These are phyloP conservation scores for Nannizzia gypsea DNA, from an alignment of 2,329 filamentous ascomycete species.

Conservation along the genomic window DNA sequence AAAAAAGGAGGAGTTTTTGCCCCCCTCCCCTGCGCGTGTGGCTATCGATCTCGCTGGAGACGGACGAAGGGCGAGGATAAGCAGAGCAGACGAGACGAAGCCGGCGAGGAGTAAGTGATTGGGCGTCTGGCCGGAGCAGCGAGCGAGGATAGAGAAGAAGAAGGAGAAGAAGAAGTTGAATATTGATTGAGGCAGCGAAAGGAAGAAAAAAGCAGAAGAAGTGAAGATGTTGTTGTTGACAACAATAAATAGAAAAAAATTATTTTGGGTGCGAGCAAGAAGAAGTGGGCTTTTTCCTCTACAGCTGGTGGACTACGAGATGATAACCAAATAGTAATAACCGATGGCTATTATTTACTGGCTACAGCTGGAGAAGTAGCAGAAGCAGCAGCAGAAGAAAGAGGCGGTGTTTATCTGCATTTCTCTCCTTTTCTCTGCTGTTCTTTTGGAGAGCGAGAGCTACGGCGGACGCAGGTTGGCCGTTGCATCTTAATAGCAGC, in stretches of 20 bases:
- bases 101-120: not conserved
- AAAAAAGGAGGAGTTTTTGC: not conserved
- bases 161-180: not conserved
- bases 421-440: too few relatives aligned
- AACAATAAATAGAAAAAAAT: not conserved
- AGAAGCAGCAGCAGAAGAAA: too few relatives aligned
- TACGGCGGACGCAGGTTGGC: too few relatives aligned
- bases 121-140: not conserved
- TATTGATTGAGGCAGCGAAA: not conserved
- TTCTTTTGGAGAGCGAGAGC: too few relatives aligned
- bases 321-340: too few relatives aligned
- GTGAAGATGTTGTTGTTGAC: not conserved
- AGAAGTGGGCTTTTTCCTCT: not conserved
- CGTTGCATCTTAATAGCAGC: too few relatives aligned
- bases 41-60: not conserved
- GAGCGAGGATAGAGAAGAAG: not conserved
- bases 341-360: too few relatives aligned
- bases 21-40: not conserved
- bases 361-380: too few relatives aligned
- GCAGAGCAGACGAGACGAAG: not conserved
- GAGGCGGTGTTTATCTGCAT: too few relatives aligned
- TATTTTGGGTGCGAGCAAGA: not conserved
- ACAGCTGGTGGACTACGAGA: too few relatives aligned
- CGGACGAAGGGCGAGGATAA: not conserved
- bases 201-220: not conserved